Conservation (phyloP, 2,329 filamentous ascomycete genomes). For the Geoglossum cookeanum region DNA sequence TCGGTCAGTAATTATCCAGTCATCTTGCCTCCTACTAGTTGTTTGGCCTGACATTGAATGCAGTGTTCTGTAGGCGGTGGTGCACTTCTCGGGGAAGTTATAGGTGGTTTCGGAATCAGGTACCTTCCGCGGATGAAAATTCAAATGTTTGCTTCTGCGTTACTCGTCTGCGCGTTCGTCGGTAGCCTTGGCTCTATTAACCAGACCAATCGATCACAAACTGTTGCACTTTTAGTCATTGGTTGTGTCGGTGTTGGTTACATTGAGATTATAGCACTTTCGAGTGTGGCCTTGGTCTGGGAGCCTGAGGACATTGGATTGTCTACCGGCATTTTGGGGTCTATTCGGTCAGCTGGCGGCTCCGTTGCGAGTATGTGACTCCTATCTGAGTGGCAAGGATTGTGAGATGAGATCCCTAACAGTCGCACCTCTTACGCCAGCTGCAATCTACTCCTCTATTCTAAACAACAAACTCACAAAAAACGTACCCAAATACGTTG, state of each 20-base stretch:
- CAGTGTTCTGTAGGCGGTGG: constrained; percentile 23
- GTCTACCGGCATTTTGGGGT: constrained; percentile 10
- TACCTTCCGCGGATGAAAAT: constrained; percentile 9
- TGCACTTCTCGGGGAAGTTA: constrained; percentile 22
- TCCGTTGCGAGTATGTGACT: constrained; percentile 8
- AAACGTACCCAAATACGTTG: constrained; percentile 11
- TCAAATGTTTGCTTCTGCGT: constrained; percentile 9
- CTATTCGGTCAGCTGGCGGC: constrained; percentile 12
- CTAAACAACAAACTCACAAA: constrained; percentile 6
- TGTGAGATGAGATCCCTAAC: neutral
- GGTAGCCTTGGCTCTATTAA: constrained; percentile 11
- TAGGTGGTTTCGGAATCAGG: constrained; percentile 15
- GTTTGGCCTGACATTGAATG: neutral
- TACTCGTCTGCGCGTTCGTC: constrained; percentile 10
- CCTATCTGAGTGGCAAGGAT: neutral
- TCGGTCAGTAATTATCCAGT: constrained; percentile 9
- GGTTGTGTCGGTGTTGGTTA: constrained; percentile 14
- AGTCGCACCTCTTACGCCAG: neutral
- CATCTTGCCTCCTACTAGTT: neutral
- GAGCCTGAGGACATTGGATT: constrained; percentile 12
- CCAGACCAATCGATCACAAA: constrained; percentile 9
- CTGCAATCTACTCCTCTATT: constrained; percentile 13
- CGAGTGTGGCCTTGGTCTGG: constrained; percentile 9
- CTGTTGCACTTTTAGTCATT: constrained; percentile 12
- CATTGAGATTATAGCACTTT: constrained; percentile 12